These are phyloP conservation scores for Silybum marianum DNA, from an alignment of 129 eudicot species.

Conservation along the genomic window DNA sequence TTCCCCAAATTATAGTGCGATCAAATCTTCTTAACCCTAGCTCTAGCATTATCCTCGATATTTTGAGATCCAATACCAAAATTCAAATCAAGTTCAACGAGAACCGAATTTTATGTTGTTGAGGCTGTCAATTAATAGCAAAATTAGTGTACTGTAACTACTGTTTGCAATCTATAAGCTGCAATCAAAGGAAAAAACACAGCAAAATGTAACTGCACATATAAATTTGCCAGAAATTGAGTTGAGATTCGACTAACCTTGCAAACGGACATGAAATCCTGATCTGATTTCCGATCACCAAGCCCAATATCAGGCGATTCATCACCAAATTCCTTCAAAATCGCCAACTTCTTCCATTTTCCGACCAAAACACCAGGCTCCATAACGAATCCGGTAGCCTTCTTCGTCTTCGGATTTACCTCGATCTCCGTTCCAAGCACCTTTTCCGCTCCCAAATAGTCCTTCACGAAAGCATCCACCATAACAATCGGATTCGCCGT, in stretches of 20 bases:
- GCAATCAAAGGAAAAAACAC: neutral
- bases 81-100: neutral
- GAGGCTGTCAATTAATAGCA: neutral
- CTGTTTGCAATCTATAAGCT: neutral
- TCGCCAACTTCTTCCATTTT: slow-evolving; percentile 51
- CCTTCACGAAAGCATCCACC: slow-evolving; percentile 78
- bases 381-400: slow-evolving; percentile 66
- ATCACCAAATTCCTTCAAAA: slow-evolving; percentile 62
- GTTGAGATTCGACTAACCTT: slow-evolving; percentile 40
- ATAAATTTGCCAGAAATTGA: neutral
- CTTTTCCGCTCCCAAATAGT: slow-evolving; percentile 72
- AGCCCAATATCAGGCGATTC: slow-evolving; percentile 62
- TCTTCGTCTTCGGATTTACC: slow-evolving; percentile 61
- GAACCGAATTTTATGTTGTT: neutral
- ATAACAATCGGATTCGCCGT: slow-evolving; percentile 77
- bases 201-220: neutral
- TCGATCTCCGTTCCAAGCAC: slow-evolving; percentile 77
- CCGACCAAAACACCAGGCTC: slow-evolving; percentile 65
- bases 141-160: neutral
- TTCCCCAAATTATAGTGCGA: neutral
- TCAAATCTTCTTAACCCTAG: neutral
- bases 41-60: neutral
- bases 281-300: slow-evolving; percentile 75
- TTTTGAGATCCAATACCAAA: neutral
- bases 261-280: slow-evolving; percentile 75